Conservation (phyloP, 176 grass and related monocot genomes). For the Carex scoparia region DNA sequence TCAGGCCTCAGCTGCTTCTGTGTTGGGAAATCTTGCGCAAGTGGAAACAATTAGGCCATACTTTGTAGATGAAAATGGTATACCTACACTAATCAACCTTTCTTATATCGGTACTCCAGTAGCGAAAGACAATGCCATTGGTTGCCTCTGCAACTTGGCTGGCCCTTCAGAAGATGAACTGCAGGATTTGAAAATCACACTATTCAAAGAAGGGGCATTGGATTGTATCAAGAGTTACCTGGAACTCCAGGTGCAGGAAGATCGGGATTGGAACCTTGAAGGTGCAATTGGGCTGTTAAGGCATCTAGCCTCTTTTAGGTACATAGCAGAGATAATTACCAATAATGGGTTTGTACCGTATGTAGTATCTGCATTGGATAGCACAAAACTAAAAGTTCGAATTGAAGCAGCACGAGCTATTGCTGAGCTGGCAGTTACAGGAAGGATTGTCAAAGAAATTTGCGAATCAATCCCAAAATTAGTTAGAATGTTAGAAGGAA, state of each 20-base stretch:
- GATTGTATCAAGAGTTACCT: slow-evolving; percentile 62
- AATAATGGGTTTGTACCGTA: slow-evolving; percentile 35
- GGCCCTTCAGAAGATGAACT: slow-evolving; percentile 41
- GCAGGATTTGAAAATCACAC: slow-evolving; percentile 51
- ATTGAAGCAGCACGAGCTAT: slow-evolving; percentile 52
- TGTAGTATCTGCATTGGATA: slow-evolving; percentile 43
- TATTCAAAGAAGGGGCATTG: slow-evolving; percentile 71
- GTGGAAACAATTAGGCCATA: slow-evolving; percentile 40
- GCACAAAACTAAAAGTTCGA: slow-evolving; percentile 29
- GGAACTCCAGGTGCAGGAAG: slow-evolving; percentile 24
- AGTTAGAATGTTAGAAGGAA: slow-evolving; percentile 68
- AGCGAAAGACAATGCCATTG: slow-evolving; percentile 54
- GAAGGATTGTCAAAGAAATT: slow-evolving; percentile 38
- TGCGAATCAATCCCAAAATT: slow-evolving; percentile 41
- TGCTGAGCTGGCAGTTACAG: slow-evolving; percentile 37
- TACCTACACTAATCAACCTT: slow-evolving; percentile 50
- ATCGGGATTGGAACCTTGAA: slow-evolving; percentile 40
- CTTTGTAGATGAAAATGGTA: slow-evolving; percentile 59
- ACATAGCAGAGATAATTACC: slow-evolving; percentile 61
- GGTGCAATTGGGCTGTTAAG: slow-evolving; percentile 60
- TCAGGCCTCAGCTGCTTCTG: slow-evolving; percentile 56
- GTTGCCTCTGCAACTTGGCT: slow-evolving; percentile 66
- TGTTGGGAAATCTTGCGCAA: slow-evolving; percentile 53
- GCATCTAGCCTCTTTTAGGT: slow-evolving; percentile 63
- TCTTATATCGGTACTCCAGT: slow-evolving; percentile 52